phyloP scores from a whole-genome alignment of 2,329 filamentous ascomycete species.

The Metarhizium guizhouense region DNA sequence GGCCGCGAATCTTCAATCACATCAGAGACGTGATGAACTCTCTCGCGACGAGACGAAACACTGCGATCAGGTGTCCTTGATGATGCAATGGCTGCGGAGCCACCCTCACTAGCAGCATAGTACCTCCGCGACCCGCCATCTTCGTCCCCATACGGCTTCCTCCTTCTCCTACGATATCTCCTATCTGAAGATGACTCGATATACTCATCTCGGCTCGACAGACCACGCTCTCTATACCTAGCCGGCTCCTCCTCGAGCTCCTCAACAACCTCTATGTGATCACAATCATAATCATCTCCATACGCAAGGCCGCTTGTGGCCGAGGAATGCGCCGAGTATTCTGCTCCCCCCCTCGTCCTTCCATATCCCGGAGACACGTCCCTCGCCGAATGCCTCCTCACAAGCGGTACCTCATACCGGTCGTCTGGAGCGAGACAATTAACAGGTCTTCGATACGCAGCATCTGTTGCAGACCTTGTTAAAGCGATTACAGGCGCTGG shows the following conservation, averaged over 20 bases:
- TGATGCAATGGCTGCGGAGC: conserved; percentile 18
- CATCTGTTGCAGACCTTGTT: conserved; percentile 19
- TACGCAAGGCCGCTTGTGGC: conserved; percentile 3
- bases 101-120: conserved; percentile 16
- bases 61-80: conserved; percentile 20
- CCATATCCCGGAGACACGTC: conserved; percentile 9
- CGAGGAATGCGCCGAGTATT: conserved; percentile 3
- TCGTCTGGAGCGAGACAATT: conserved; percentile 18
- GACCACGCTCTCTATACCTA: conserved; percentile 7
- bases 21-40: conserved; percentile 16
- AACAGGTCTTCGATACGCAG: conserved; percentile 18
- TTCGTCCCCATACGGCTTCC: conserved; percentile 15
- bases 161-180: conserved; percentile 13
- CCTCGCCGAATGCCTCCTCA: conserved; percentile 8
- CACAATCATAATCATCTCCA: not conserved
- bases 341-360: not conserved
- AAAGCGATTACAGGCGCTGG: conserved; percentile 9
- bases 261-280: conserved; percentile 19
- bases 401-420: not conserved
- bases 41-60: conserved; percentile 18
- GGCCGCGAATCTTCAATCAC: conserved; percentile 25
- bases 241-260: conserved; percentile 13
- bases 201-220: conserved; percentile 19
- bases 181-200: conserved; percentile 16
- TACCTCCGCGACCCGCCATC: conserved; percentile 12